Conservation (phyloP, 1,284 basidiomycete genomes). For the Amylostereum areolatum region DNA sequence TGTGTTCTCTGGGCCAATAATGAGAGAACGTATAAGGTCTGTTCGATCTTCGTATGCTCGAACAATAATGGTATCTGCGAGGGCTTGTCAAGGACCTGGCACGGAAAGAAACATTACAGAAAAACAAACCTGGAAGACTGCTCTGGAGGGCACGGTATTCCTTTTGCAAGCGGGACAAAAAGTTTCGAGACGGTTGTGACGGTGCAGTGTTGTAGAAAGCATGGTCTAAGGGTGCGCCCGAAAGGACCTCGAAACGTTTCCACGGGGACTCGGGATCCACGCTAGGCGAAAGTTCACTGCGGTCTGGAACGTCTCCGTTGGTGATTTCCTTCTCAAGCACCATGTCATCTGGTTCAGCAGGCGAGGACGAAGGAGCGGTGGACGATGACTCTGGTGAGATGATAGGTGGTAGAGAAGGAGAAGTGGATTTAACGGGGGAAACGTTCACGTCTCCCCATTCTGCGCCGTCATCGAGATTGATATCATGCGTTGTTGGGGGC, state of each 20-base stretch:
- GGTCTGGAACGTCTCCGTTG: slow-evolving; percentile 10
- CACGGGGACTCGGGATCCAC: slow-evolving; percentile 37
- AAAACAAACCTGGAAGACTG: slow-evolving; percentile 70
- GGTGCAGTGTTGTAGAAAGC: slow-evolving; percentile 63
- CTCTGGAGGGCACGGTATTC: slow-evolving; percentile 79
- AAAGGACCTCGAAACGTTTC: slow-evolving; percentile 74
- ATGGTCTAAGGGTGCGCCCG: slow-evolving; percentile 75
- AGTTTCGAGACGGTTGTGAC: slow-evolving; percentile 63
- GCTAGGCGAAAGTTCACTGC: slow-evolving; percentile 5
- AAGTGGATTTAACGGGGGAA: neutral
- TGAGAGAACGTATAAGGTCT: slow-evolving; percentile 83
- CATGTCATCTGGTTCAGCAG: slow-evolving; percentile 23
- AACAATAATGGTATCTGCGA: slow-evolving; percentile 62
- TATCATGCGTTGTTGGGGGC: slow-evolving; percentile 2
- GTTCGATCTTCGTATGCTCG: slow-evolving; percentile 76
- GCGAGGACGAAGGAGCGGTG: slow-evolving; percentile 16
- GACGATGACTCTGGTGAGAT: slow-evolving; percentile 13
- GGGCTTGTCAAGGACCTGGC: slow-evolving; percentile 7
- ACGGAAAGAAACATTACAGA: slow-evolving; percentile 1
- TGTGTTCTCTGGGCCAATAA: slow-evolving; percentile 90
- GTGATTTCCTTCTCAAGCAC: slow-evolving; percentile 15
- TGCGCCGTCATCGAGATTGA: slow-evolving; percentile 11
- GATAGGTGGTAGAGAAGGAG: slow-evolving; percentile 5
- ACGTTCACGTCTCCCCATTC: neutral
- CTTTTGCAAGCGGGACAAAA: slow-evolving; percentile 69